These are phyloP conservation scores for Kodamaea sp. DNA, from an alignment of 1,139 yeast species.

Conservation along the genomic window DNA sequence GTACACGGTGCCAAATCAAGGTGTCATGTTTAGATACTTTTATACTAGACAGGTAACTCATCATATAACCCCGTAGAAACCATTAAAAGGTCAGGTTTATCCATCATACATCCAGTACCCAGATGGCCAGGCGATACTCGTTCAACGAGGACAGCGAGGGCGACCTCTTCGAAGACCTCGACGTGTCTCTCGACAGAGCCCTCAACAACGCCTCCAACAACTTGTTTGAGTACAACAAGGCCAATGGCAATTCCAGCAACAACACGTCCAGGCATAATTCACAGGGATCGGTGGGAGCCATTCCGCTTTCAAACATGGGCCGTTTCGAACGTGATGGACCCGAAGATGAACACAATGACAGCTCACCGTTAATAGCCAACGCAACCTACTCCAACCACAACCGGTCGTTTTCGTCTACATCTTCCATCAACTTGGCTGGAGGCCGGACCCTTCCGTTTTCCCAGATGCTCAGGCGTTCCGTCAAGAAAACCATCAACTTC, in stretches of 20 bases:
- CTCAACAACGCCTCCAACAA: conserved; percentile 41
- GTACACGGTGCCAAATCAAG: too few species aligned
- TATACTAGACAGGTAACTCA: too few species aligned
- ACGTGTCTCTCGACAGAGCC: conserved; percentile 45
- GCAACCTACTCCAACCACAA: conserved; percentile 15
- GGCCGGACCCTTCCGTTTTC: conserved; percentile 14
- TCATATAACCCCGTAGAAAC: too few species aligned
- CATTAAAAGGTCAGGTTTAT: too few species aligned
- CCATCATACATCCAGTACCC: too few species aligned
- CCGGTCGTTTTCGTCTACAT: conserved; percentile 24
- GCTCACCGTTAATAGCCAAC: conserved; percentile 31
- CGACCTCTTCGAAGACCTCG: conserved; percentile 46
- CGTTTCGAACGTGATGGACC: conserved; percentile 8
- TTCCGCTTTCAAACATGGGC: conserved; percentile 29
- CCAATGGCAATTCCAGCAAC: conserved; percentile 10
- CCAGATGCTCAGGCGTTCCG: conserved; percentile 16
- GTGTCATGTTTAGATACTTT: too few species aligned
- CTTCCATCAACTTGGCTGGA: conserved; percentile 18
- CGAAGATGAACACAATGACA: conserved; percentile 21
- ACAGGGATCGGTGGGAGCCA: conserved; percentile 29
- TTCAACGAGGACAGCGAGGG: conserved; percentile 16
- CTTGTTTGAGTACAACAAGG: conserved; percentile 20
- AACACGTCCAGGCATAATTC: conserved; percentile 24
- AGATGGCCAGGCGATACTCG: conserved; percentile 17
- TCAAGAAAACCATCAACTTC: conserved; percentile 20